Evolutionary conservation across 2,329 filamentous ascomycete genomes (phyloP).

Genomic region (Sclerotinia spermophila): DNA sequence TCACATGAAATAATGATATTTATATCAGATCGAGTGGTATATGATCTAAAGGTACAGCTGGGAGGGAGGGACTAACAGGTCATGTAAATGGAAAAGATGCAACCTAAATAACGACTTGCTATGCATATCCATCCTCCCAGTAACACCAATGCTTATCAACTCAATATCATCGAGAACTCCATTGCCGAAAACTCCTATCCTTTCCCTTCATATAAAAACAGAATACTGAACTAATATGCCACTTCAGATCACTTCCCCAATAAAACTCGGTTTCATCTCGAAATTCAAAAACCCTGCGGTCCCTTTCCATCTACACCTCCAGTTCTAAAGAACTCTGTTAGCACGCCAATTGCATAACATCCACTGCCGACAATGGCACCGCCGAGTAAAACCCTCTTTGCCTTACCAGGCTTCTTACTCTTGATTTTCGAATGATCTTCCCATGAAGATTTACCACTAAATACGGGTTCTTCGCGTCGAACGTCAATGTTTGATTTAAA

Average conservation of each 20-base stretch:
- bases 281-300: conserved; percentile 29
- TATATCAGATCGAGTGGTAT: conserved; percentile 6
- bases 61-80: background rate
- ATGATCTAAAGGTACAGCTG: conserved; percentile 9
- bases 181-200: conserved; percentile 8
- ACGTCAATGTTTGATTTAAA: conserved; percentile 46
- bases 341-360: conserved; percentile 55
- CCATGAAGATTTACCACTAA: conserved; percentile 42
- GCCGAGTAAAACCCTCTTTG: conserved; percentile 49
- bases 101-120: background rate
- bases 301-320: conserved; percentile 45
- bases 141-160: conserved; percentile 16
- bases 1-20: background rate
- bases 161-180: background rate
- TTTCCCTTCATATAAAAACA: background rate
- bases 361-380: conserved; percentile 53
- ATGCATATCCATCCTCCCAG: conserved; percentile 10
- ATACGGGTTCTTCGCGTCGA: conserved; percentile 47
- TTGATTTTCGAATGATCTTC: conserved; percentile 27
- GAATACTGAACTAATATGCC: background rate
- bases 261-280: background rate
- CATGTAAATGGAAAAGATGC: background rate
- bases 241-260: background rate
- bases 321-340: conserved; percentile 55
- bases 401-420: conserved; percentile 41